These are phyloP conservation scores for Backusella sp. DNA, from an alignment of 192 early-diverging fungal genomes.

Conservation along the genomic window DNA sequence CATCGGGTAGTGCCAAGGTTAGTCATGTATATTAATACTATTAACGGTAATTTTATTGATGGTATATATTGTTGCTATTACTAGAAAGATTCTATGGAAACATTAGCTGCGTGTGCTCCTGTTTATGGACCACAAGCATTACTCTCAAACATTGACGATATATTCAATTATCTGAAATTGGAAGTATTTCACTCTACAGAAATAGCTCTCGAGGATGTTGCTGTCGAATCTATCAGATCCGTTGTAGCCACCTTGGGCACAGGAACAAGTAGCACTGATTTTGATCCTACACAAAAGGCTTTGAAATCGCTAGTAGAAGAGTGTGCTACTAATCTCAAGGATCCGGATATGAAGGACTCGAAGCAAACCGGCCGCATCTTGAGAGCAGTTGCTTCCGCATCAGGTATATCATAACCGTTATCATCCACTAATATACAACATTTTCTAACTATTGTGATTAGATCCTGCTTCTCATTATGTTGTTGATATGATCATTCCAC, in stretches of 20 bases:
- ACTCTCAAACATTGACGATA: constrained; percentile 60
- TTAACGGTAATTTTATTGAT: not conserved
- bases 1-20: constrained; percentile 86
- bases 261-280: constrained; percentile 43
- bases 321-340: constrained; percentile 58
- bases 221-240: constrained; percentile 57
- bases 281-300: constrained; percentile 48
- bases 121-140: constrained; percentile 75
- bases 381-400: constrained; percentile 58
- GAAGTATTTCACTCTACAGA: constrained; percentile 81
- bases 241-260: constrained; percentile 62
- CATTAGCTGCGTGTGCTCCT: constrained; percentile 73
- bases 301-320: constrained; percentile 50
- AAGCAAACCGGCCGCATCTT: constrained; percentile 67
- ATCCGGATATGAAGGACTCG: constrained; percentile 66
- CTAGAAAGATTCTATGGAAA: constrained; percentile 88
- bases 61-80: not conserved
- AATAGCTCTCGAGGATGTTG: constrained; percentile 62
- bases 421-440: not conserved
- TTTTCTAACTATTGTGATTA: constrained; percentile 13
- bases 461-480: constrained; percentile 62
- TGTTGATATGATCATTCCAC: constrained; percentile 59
- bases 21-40: not conserved
- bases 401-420: constrained; percentile 38
- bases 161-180: constrained; percentile 75